Evolutionary conservation across 148 eudicot genomes (phyloP), one percentile per base, ranked within the genome.

Genomic region (Dianthus caryophyllus): DNA sequence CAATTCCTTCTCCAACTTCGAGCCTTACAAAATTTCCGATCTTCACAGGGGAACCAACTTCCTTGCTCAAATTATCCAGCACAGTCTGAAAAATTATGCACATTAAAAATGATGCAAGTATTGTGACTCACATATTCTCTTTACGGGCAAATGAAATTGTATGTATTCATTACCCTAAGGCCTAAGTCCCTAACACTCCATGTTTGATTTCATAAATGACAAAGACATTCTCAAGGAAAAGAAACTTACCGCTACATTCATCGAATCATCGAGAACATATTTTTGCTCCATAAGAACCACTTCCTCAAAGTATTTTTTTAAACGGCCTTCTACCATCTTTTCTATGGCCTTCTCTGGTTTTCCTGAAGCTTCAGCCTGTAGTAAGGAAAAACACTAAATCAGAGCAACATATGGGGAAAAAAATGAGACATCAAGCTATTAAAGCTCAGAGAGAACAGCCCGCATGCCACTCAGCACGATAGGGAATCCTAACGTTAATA

Each of bases 221-320:
- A 39, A 70, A 31, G 27, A 65, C 51, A 25, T 27, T 64, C n/a
- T 6, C 18, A n/a, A 13, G 31, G 53, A 49, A 18, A 44, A 8
- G 2, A 2, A 33, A 61, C 79, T 72, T 38, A 94, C 99, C 97
- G 84, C 84, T 44, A 94, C 85, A 78, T 71, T 80, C n/a, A 83
- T 26, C 6, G 90, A 44, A 66, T 94, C 99, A 66, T 94, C 78
- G 44, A 90, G 84, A 61, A 88, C 64, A 73, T 82, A 90, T 78
- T 94, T 94, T 64, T 94, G 99, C 85, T 94, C 99, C 99, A 90
- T 77, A 26, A 94, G 82, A 73, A 86, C 97, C 53, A 90, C 96
- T 70, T 94, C 99, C 76, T 90, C 99, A 55, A 51, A 85, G 79
- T 90, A 94, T 69, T 94, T 94, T 73, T 91, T 79, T 67, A 94